These are phyloP conservation scores for Spergularia azorica DNA, from an alignment of 179 eudicot species.

Conservation along the genomic window DNA sequence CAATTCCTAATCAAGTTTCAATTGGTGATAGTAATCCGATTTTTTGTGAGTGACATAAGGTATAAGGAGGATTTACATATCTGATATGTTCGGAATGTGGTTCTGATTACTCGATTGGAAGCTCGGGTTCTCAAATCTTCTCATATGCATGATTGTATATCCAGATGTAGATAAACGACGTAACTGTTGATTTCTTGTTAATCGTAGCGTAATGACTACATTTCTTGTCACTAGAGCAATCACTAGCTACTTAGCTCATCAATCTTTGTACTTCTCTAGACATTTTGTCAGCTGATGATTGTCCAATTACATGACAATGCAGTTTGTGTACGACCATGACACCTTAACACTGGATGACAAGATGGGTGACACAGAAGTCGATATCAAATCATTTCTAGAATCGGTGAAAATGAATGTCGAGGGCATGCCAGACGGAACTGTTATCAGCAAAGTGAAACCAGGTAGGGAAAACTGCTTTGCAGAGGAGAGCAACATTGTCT, in stretches of 20 bases:
- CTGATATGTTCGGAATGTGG: no score
- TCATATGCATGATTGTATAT: no score
- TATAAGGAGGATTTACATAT: no score
- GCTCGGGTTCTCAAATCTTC: no score
- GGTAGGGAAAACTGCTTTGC: conserved; percentile 35
- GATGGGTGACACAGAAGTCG: conserved; percentile 46
- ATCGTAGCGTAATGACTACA: neutral
- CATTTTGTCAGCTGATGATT: neutral
- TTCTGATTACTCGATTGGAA: no score
- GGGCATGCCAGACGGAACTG: conserved; percentile 28
- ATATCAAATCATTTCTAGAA: conserved; percentile 29
- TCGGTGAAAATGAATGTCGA: conserved; percentile 26
- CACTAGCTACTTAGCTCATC: neutral
- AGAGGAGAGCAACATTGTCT: conserved; percentile 37
- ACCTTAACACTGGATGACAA: conserved; percentile 37
- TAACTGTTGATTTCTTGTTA: no score
- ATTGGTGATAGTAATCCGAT: no score
- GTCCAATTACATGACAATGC: conserved; percentile 1
- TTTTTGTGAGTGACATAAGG: no score
- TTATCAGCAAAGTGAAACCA: conserved; percentile 29
- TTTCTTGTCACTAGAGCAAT: neutral
- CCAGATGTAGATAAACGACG: no score
- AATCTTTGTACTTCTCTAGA: neutral
- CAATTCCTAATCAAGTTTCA: no score
- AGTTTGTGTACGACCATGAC: conserved; percentile 24